A percentile compares a stretch with the other conserved stretches of the same genome.
Evolutionary conservation across 2,329 filamentous ascomycete species (phyloP).

Genomic region (Ascochyta pisi): DNA sequence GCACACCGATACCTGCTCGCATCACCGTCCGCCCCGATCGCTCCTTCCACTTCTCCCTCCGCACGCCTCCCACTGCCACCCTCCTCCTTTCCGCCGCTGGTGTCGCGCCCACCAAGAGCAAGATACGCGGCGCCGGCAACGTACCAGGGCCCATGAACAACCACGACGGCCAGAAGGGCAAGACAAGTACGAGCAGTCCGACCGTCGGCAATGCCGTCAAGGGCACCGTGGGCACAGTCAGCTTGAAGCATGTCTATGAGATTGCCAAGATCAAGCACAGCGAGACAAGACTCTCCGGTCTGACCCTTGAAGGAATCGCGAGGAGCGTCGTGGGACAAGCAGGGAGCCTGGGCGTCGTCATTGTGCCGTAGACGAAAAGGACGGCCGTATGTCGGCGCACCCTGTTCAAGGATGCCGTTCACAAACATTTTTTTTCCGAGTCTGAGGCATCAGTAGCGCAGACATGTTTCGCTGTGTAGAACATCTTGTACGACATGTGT

Average conservation of each 20-base stretch:
- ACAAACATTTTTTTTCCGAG: too few relatives aligned
- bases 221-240: slow-evolving; percentile 83
- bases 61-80: slow-evolving; percentile 93
- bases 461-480: background rate
- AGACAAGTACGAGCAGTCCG: slow-evolving; percentile 40
- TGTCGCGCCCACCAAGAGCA: slow-evolving; percentile 75
- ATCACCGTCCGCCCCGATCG: slow-evolving; percentile 93
- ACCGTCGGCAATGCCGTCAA: slow-evolving; percentile 67
- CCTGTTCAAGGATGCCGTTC: background rate
- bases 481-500: slow-evolving; percentile 4
- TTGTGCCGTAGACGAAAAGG: slow-evolving; percentile 52
- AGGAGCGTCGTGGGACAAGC: slow-evolving; percentile 71
- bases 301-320: slow-evolving; percentile 82
- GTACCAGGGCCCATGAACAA: slow-evolving; percentile 55
- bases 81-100: slow-evolving; percentile 85
- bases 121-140: slow-evolving; percentile 72
- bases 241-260: slow-evolving; percentile 95
- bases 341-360: slow-evolving; percentile 57
- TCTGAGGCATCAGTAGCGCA: background rate
- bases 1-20: slow-evolving; percentile 87
- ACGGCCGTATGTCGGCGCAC: background rate
- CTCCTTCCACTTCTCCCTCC: slow-evolving; percentile 89
- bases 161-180: slow-evolving; percentile 48
- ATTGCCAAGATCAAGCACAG: slow-evolving; percentile 92
- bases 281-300: slow-evolving; percentile 61